Conservation (phyloP, 805 yeast genomes). For the Nakazawaea sp. region DNA sequence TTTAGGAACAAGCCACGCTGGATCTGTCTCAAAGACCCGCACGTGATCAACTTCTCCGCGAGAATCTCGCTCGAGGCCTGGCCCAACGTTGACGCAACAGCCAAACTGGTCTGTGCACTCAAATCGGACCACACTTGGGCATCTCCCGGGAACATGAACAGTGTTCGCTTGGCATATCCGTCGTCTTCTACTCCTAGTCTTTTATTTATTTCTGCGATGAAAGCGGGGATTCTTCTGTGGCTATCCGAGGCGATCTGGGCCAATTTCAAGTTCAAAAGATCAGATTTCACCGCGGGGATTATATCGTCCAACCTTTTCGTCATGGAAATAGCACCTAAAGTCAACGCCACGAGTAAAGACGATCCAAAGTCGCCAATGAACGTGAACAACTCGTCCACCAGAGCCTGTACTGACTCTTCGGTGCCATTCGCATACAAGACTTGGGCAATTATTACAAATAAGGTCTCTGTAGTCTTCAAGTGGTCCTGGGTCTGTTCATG, state of each 20-base stretch:
- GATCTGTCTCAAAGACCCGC: conserved; percentile 42
- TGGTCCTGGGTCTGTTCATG: conserved; percentile 25
- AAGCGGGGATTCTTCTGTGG: conserved; percentile 47
- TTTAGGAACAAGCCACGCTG: conserved; percentile 65
- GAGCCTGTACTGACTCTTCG: conserved; percentile 74
- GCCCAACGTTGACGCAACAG: conserved; percentile 46
- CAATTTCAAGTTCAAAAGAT: conserved; percentile 47
- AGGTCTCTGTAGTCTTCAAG: conserved; percentile 25
- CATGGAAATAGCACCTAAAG: conserved; percentile 75
- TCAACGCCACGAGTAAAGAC: conserved; percentile 57
- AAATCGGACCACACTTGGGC: conserved; percentile 64
- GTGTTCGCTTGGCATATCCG: conserved; percentile 42
- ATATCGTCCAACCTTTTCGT: conserved; percentile 53
- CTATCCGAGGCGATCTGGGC: conserved; percentile 42
- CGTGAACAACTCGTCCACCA: conserved; percentile 72
- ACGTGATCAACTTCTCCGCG: conserved; percentile 41
- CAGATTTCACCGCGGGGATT: conserved; percentile 56
- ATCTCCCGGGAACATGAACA: conserved; percentile 70
- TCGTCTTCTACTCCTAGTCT: conserved; percentile 22
- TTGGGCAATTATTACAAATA: conserved; percentile 72
- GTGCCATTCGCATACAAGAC: conserved; percentile 72
- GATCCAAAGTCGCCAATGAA: conserved; percentile 60
- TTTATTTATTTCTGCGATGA: conserved; percentile 45
- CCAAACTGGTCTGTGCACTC: conserved; percentile 40
- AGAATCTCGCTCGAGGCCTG: conserved; percentile 44